These are phyloP conservation scores for Trifolium repens DNA, from an alignment of 306 rosid species.

Conservation along the genomic window DNA sequence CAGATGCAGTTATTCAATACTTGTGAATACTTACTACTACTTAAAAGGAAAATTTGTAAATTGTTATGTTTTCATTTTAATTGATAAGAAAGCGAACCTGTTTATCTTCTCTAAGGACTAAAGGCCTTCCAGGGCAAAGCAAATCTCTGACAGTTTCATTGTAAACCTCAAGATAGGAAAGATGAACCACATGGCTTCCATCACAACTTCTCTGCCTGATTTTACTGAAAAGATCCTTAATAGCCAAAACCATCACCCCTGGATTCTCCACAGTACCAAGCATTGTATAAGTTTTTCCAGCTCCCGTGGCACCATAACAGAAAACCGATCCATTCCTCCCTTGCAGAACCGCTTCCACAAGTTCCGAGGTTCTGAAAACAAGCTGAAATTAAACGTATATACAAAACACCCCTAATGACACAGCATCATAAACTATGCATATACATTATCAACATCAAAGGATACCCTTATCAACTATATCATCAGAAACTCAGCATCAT, in stretches of 20 bases:
- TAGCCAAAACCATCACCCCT: constrained; percentile 98
- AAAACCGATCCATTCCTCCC: constrained; percentile 97
- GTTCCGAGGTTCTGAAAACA: constrained; percentile 76
- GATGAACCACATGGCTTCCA: constrained; percentile 85
- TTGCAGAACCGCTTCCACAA: constrained; percentile 90
- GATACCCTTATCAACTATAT: constrained; percentile 1
- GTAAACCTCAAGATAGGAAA: constrained; percentile 95
- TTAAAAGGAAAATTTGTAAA: not conserved
- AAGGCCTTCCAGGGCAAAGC: constrained; percentile 93
- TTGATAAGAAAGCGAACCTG: constrained; percentile 55
- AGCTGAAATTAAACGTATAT: not conserved
- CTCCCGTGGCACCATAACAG: constrained; percentile 98
- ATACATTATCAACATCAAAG: not conserved
- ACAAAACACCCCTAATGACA: not conserved
- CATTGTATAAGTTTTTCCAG: constrained; percentile 98
- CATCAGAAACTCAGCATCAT: not conserved
- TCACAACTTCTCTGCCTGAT: constrained; percentile 87
- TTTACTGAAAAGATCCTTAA: constrained; percentile 86
- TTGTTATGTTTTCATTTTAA: not conserved
- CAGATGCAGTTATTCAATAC: not conserved
- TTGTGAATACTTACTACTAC: not conserved
- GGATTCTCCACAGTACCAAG: constrained; percentile 90
- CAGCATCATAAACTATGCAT: not conserved
- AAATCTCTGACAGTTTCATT: constrained; percentile 93
- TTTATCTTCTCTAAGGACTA: constrained; percentile 95